Evolutionary conservation across 371 early-diverging fungal species (phyloP).

Genomic region (Mortierella sp.): DNA sequence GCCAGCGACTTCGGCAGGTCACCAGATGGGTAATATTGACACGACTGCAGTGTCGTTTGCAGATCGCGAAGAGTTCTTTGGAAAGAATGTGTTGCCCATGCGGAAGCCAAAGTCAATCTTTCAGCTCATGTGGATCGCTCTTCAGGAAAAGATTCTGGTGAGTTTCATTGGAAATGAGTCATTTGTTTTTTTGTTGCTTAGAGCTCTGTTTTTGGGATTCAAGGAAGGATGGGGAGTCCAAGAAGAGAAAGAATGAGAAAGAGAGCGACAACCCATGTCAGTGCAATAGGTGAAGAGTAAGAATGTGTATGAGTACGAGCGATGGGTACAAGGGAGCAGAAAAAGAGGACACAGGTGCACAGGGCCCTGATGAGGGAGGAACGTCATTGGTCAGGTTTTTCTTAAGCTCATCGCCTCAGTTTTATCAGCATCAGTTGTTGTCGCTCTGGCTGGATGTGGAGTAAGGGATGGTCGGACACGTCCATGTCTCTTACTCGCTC

Average conservation of each 20-base stretch:
- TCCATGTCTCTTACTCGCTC: neutral
- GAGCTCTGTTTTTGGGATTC: neutral
- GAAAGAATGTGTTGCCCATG: constrained; percentile 77
- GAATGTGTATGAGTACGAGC: neutral
- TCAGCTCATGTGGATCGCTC: constrained; percentile 84
- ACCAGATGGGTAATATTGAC: constrained; percentile 3
- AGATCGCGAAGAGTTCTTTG: constrained; percentile 66
- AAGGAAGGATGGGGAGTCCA: neutral
- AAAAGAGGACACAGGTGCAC: neutral
- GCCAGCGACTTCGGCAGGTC: neutral
- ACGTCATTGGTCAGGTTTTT: neutral
- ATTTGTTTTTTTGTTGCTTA: neutral
- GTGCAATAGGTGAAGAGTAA: neutral
- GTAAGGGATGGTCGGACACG: too few relatives aligned
- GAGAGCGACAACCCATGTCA: neutral
- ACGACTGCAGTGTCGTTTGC: constrained; percentile 34
- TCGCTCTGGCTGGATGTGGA: too few relatives aligned
- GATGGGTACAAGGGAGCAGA: neutral
- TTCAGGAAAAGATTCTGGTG: constrained; percentile 89
- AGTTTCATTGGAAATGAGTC: constrained; percentile 12
- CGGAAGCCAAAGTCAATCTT: constrained; percentile 78
- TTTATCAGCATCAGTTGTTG: too few relatives aligned
- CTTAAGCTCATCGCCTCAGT: neutral
- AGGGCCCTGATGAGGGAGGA: neutral
- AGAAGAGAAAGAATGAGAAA: neutral